A percentile compares a stretch with the other conserved stretches of the same genome.
Conservation (phyloP, 306 rosid species). For the Lathyrus aphaca region DNA sequence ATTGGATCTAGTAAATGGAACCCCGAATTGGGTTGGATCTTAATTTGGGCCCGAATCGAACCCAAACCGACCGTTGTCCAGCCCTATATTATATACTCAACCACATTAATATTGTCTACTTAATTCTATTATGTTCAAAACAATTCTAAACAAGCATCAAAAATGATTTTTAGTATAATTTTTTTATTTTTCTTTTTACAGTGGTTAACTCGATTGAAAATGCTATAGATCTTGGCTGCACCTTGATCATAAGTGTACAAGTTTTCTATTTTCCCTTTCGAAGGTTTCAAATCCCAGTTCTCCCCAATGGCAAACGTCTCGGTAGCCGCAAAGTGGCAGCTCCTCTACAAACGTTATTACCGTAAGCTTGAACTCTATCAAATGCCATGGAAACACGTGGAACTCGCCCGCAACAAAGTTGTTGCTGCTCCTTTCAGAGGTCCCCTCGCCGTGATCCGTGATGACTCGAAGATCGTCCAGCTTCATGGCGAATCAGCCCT, state of each 20-base stretch:
- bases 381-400: conserved; percentile 80
- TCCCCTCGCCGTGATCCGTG: conserved; percentile 91
- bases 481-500: conserved; percentile 93
- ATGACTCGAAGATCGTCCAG: conserved; percentile 98
- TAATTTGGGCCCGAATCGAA: too few relatives aligned
- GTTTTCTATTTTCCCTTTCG: not conserved
- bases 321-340: conserved; percentile 99
- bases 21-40: too few relatives aligned
- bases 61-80: too few relatives aligned
- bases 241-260: not conserved
- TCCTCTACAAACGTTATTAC: conserved; percentile 89
- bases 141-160: too few relatives aligned
- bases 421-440: conserved; percentile 94
- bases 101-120: too few relatives aligned
- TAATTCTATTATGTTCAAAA: too few relatives aligned
- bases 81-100: too few relatives aligned
- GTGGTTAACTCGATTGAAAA: too few relatives aligned
- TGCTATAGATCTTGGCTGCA: not conserved
- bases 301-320: conserved; percentile 80
- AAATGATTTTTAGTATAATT: too few relatives aligned
- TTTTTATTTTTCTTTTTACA: too few relatives aligned
- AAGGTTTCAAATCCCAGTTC: not conserved
- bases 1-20: too few relatives aligned
- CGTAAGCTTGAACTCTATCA: conserved; percentile 83
- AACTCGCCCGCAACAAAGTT: conserved; percentile 84